Evolutionary conservation across 1,139 yeast genomes (phyloP), one percentile per base, ranked within the genome.

Genomic region (Kodamaea derodonti): DNA sequence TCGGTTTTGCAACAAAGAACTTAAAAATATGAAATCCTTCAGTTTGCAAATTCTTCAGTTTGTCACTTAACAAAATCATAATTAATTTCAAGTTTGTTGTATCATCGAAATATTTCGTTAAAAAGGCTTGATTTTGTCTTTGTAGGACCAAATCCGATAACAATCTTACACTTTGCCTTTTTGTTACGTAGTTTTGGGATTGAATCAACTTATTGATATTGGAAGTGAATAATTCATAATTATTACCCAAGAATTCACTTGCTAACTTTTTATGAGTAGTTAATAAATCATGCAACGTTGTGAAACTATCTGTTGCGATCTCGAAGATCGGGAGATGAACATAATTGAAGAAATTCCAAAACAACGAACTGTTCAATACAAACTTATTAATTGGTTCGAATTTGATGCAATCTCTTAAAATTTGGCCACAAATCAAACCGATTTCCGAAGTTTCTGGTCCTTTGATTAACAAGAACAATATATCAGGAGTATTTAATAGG

Each of bases 11-110:
- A 24, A 88, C 90, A 60, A 92, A 87, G 28, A 82, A 85, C 59
- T 92, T 92, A 64, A 92, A 92, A 25, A 92, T 83, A 49, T 92
- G 92, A 54, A 92, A 92, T 3, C 95, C 92, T 58, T 92, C 98
- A 38, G 80, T 64, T 55, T 88, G 96, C 40, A 92, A 70, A 56
- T 88, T 90, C 49, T 84, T 85, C 49, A 95, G 88, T 58, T 84
- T 84, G 54, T 92, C 97, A 43, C 94, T 83, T 47, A 92, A 66
- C 40, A 88, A 62, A 26, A 84, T 72, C 98, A 92, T 92, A 28
- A 87, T 78, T 37, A 87, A 62, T 56, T 92, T 90, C 47, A 92
- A 66, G 51, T 88, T 90, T 35, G 79, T 86, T 1, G 94, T 79
- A 38, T 84, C 83, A 48, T 80, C 84, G 41, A 88, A 86, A 56